These are phyloP conservation scores for Pogostemon cablin DNA, from an alignment of 257 asterid genomes.

Conservation along the genomic window DNA sequence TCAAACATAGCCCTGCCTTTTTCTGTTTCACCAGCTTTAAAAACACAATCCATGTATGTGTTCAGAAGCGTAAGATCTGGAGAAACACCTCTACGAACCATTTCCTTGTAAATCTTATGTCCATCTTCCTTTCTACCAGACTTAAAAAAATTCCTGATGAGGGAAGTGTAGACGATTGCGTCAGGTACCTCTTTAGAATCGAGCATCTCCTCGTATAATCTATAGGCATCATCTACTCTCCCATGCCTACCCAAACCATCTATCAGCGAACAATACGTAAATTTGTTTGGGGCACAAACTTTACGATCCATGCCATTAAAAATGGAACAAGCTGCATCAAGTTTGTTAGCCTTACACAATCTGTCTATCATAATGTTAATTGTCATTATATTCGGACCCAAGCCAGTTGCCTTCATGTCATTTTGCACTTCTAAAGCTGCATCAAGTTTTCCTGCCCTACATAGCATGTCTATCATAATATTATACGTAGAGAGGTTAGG, in stretches of 20 bases:
- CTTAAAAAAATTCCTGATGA: slow-evolving; percentile 80
- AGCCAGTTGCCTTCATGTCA: slow-evolving; percentile 67
- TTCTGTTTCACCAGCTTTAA: slow-evolving; percentile 82
- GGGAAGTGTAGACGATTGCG: slow-evolving; percentile 83
- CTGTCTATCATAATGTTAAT: slow-evolving; percentile 92
- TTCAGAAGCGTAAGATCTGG: slow-evolving; percentile 83
- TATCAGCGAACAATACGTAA: slow-evolving; percentile 82
- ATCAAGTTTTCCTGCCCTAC: slow-evolving; percentile 62
- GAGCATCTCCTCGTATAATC: slow-evolving; percentile 80
- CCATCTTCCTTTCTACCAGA: slow-evolving; percentile 85
- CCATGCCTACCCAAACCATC: slow-evolving; percentile 96
- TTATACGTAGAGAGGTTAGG: slow-evolving; percentile 87
- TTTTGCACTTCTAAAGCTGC: slow-evolving; percentile 68
- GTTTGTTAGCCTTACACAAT: slow-evolving; percentile 82
- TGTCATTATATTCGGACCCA: slow-evolving; percentile 72
- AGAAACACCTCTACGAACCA: slow-evolving; percentile 57
- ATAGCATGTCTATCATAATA: slow-evolving; percentile 85
- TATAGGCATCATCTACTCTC: slow-evolving; percentile 80
- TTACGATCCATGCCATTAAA: slow-evolving; percentile 73
- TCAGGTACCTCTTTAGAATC: slow-evolving; percentile 63
- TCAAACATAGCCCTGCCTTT: slow-evolving; percentile 79
- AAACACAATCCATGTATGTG: slow-evolving; percentile 87
- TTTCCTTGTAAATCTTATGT: slow-evolving; percentile 88
- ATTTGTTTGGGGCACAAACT: slow-evolving; percentile 64
- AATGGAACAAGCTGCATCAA: slow-evolving; percentile 73